phyloP scores from a whole-genome alignment of 1,284 basidiomycete genomes.

The Apiotrichum sp. region DNA sequence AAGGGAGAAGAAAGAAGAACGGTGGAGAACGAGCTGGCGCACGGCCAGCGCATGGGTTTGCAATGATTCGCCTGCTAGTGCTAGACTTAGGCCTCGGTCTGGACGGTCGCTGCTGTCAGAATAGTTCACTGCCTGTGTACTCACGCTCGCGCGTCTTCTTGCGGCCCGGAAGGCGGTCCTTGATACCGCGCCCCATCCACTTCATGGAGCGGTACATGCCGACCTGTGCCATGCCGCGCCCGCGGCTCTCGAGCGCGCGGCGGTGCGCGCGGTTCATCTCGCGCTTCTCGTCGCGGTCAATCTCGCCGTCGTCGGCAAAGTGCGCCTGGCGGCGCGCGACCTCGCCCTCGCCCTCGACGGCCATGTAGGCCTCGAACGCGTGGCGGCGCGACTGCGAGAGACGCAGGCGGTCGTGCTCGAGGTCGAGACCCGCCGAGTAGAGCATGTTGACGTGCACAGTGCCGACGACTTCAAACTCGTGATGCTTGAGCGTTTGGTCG shows the following conservation, averaged over 20 bases:
- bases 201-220: conserved; percentile 52
- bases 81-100: conserved; percentile 33
- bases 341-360: conserved; percentile 55
- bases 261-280: conserved; percentile 49
- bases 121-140: no score
- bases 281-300: conserved; percentile 50
- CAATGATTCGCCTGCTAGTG: no score
- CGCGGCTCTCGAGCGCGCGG: conserved; percentile 50
- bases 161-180: conserved; percentile 34
- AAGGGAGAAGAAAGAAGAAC: no score
- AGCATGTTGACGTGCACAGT: conserved; percentile 46
- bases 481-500: conserved; percentile 54
- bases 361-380: conserved; percentile 49
- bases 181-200: conserved; percentile 50
- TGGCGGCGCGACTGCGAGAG: conserved; percentile 44
- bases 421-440: conserved; percentile 51
- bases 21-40: no score
- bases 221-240: conserved; percentile 53
- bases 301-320: conserved; percentile 49
- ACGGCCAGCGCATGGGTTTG: no score
- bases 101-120: conserved; percentile 21
- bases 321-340: conserved; percentile 54
- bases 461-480: conserved; percentile 55
- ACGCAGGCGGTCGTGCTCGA: conserved; percentile 48
- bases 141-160: conserved; percentile 40